A percentile compares a stretch with the other conserved stretches of the same genome.
Evolutionary conservation across 768 basidiomycete genomes (phyloP).

Genomic region (Chalciporus chontae): DNA sequence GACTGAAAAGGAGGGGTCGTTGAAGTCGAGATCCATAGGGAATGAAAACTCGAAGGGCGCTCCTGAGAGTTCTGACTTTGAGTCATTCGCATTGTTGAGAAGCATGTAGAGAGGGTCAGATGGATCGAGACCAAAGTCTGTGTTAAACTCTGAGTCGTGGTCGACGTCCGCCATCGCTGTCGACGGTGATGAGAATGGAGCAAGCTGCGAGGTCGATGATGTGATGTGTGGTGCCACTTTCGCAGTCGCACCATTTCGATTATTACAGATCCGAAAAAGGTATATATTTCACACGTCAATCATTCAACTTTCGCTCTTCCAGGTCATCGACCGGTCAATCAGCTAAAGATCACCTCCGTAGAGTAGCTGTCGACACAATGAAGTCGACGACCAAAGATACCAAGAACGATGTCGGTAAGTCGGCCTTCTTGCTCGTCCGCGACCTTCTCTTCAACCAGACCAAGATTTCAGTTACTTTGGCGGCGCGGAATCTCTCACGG

Average conservation of each 20-base stretch:
- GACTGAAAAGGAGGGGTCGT: conserved; percentile 40
- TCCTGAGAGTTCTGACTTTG: conserved; percentile 36
- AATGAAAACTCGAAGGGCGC: conserved; percentile 38
- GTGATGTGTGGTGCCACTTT: conserved; percentile 30
- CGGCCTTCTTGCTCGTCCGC: background rate
- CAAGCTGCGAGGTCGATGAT: no score
- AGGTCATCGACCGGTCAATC: background rate
- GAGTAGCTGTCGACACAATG: conserved; percentile 6
- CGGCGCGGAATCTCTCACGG: conserved; percentile 73
- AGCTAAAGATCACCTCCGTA: background rate
- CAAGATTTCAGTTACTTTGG: conserved; percentile 79
- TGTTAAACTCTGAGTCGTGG: background rate
- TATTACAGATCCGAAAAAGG: conserved; percentile 12
- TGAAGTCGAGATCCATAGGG: conserved; percentile 61
- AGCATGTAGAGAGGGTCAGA: conserved; percentile 59
- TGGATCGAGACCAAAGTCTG: conserved; percentile 50
- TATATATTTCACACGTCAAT: conserved; percentile 24
- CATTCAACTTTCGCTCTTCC: background rate
- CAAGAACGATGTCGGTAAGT: conserved; percentile 19
- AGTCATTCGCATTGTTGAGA: conserved; percentile 41
- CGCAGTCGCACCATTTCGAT: conserved; percentile 22
- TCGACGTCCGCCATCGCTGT: conserved; percentile 19
- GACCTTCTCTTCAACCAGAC: background rate
- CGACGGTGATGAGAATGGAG: background rate
- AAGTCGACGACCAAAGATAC: conserved; percentile 4